Evolutionary conservation across 2,329 filamentous ascomycete genomes (phyloP), one percentile per base, ranked within the genome.

Genomic region (Penicillium sp.): DNA sequence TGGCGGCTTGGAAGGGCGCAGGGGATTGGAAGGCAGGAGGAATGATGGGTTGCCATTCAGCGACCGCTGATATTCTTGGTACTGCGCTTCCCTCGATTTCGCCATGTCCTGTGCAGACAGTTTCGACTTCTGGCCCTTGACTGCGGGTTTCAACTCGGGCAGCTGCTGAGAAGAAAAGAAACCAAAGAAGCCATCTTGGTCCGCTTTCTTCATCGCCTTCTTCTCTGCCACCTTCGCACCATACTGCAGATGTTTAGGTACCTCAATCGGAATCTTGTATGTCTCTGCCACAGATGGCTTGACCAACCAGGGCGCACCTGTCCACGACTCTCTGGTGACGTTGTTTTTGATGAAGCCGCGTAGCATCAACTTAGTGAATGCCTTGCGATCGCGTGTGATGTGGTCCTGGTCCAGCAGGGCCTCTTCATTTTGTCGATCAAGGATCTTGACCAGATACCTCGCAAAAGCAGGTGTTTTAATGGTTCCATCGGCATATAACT

Each of bases 301-400:
- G 18, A 97, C 93, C 52, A 96, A 78, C 94, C 94, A 99, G 0
- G 94, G 93, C 0, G 94, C 94, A n/a, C 93, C 93, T 57, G 86
- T 93, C 91, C 92, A 97, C 4, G 91, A 85, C 68, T 97, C 94
- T 58, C 93, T 81, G 2, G 87, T 88, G n/a, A 97, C 88, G 0
- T 91, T 94, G 73, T 95, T 92, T 71, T 96, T 96, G 60, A 99
- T 90, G 62, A 97, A 99, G 6, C 91, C 91, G 34, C 93, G 86
- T 39, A 99, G 80, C 72, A 97, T 92, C 46, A 92, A 87, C 75
- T 99, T 97, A 29, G 93, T 97, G 70, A 97, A 99, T 45, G 90
- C 83, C 65, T 93, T 96, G 50, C 91, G 86, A 69, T 97, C 92
- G 59, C 94, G 88, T 59, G 84, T 87, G 54, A 97, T 87, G 68